Percentiles rank a stretch among this genome's conserved stretches.
phyloP scores from a whole-genome alignment of 2,329 filamentous ascomycete genomes.

The Pseudocercospora fijiensis region DNA sequence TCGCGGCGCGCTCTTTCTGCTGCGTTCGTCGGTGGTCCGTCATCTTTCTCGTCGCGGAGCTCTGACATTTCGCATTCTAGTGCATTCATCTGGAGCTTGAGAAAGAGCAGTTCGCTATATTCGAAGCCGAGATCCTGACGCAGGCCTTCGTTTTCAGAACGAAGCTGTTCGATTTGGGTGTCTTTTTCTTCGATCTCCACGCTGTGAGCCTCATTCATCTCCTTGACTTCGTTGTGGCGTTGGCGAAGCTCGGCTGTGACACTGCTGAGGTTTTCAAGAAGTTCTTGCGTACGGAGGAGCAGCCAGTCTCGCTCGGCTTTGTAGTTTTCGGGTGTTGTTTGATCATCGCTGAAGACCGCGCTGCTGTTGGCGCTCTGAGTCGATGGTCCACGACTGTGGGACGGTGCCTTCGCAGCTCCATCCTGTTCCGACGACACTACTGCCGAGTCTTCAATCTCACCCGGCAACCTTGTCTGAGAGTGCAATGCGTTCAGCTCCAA shows the following conservation, averaged over 20 bases:
- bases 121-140: constrained; percentile 41
- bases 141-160: constrained; percentile 41
- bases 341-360: constrained; percentile 17
- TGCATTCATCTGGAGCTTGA: constrained; percentile 43
- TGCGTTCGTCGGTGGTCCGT: constrained; percentile 16
- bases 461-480: constrained; percentile 27
- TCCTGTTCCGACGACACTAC: constrained; percentile 34
- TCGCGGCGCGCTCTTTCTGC: constrained; percentile 9
- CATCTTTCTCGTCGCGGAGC: constrained; percentile 19
- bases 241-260: constrained; percentile 36
- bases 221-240: constrained; percentile 37
- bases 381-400: constrained; percentile 18
- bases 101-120: constrained; percentile 41
- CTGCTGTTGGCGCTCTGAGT: constrained; percentile 17
- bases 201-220: constrained; percentile 35
- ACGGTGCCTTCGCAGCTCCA: constrained; percentile 9
- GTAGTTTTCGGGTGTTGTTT: constrained; percentile 23
- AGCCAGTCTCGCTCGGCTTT: constrained; percentile 30
- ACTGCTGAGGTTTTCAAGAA: constrained; percentile 33
- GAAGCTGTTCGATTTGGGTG: constrained; percentile 35
- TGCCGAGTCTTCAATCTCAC: constrained; percentile 35
- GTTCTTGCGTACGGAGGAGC: constrained; percentile 33
- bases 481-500: constrained; percentile 33
- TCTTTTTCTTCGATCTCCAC: constrained; percentile 36
- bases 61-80: constrained; percentile 38